Base-by-base conservation (phyloP, 148 eudicot genomes). In the Camellia sinensis region DNA sequence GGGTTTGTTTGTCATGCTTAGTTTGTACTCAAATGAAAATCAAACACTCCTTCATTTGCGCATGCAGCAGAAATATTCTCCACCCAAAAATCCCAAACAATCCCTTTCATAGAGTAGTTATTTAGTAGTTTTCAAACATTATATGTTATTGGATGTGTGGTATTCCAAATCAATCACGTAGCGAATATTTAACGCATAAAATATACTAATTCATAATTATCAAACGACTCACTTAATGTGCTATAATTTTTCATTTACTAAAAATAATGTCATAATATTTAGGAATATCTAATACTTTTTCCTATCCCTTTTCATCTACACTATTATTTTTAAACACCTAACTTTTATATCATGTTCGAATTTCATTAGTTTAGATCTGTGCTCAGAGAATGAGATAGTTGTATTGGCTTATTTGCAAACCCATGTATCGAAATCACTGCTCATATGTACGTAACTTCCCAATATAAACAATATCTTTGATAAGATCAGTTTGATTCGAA, bases 1-100 rank as follows among this genome's bases (percentile, higher is more conserved):
- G 87, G 82, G 37, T 1, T 29, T 29, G 37, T 84, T 84, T 86
- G 53, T 82, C 89, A 87, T 87, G 89, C 89, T 84, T 87, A 63
- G 19, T 82, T 87, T 82, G n/a, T 80, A 80, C 85, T 87, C 87
- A 82, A 79, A 76, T 76, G 37, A 74, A 53, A 59, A 79, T 40
- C 57, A 37, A 41, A 57, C 41, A 71, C 79, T 48, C 61, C 44
- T 50, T 57, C 63, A 72, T 82, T 82, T 67, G 74, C 84, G 89
- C 89, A 81, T 86, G 89, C 78, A 61, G 85, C 52, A 79, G 79
- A 64, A 81, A 86, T 83, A 83, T 78, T 81, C 46, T 77, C 66
- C 40, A 1, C 18, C 37, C 53, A 57, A 56, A 44, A 65, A 29
- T 5, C 21, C 52, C 60, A 61, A 80, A 71, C 67, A 80, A 76